These are phyloP conservation scores for Wickerhamiella sorbophila DNA, from an alignment of 805 yeast genomes.

Conservation along the genomic window DNA sequence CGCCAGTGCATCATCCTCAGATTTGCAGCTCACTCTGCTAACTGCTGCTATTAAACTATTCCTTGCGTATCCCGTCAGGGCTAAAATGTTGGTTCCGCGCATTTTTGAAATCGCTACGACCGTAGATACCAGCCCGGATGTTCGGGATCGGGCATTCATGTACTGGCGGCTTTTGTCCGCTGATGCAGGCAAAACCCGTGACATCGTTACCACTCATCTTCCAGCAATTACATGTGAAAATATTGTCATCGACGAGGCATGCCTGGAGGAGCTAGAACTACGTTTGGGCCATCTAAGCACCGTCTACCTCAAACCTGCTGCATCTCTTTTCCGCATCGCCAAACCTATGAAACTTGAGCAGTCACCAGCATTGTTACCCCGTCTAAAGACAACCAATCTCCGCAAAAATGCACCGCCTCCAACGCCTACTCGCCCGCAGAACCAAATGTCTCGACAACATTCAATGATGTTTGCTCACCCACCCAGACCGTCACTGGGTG, in stretches of 20 bases:
- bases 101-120: slow-evolving; percentile 59
- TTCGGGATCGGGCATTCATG: slow-evolving; percentile 71
- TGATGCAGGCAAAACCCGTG: slow-evolving; percentile 30
- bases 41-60: slow-evolving; percentile 65
- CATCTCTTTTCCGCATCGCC: slow-evolving; percentile 54
- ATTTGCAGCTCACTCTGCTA: slow-evolving; percentile 58
- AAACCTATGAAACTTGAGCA: slow-evolving; percentile 10
- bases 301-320: slow-evolving; percentile 69
- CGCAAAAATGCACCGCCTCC: neutral
- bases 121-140: slow-evolving; percentile 64
- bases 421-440: neutral
- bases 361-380: slow-evolving; percentile 17
- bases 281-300: slow-evolving; percentile 74
- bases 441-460: neutral
- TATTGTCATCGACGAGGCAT: slow-evolving; percentile 52
- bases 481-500: neutral
- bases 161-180: slow-evolving; percentile 69
- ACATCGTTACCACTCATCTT: slow-evolving; percentile 42
- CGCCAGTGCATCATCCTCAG: slow-evolving; percentile 34
- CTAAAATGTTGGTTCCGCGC: slow-evolving; percentile 43
- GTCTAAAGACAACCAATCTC: slow-evolving; percentile 4
- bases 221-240: slow-evolving; percentile 55
- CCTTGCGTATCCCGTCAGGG: slow-evolving; percentile 38
- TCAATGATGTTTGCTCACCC: neutral
- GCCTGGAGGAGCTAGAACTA: slow-evolving; percentile 69